phyloP scores from a whole-genome alignment of 768 basidiomycete species.

The Inosperma sp. region DNA sequence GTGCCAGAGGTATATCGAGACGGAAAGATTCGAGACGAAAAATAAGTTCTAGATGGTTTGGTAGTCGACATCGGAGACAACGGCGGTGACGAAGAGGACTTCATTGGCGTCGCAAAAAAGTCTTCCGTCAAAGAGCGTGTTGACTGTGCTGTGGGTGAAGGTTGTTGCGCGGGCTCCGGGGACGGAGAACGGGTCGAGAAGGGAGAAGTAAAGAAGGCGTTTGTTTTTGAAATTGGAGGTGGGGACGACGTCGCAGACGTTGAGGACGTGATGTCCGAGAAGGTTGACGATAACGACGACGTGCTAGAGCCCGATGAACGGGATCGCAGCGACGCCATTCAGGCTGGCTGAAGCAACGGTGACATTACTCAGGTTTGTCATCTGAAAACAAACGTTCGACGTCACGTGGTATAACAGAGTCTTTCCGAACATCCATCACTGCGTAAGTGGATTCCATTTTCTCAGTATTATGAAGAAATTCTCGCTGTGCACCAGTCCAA shows the following conservation, averaged over 20 bases:
- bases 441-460: background rate
- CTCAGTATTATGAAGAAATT: background rate
- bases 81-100: slow-evolving; percentile 21
- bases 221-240: slow-evolving; percentile 38
- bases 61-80: background rate
- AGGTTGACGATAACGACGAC: slow-evolving; percentile 9
- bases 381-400: background rate
- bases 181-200: slow-evolving; percentile 36
- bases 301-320: slow-evolving; percentile 11
- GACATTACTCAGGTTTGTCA: too few relatives aligned
- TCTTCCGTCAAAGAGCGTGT: slow-evolving; percentile 27
- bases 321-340: slow-evolving; percentile 4
- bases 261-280: slow-evolving; percentile 18
- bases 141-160: background rate
- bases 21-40: slow-evolving; percentile 36
- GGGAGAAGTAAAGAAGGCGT: slow-evolving; percentile 45
- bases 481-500: slow-evolving; percentile 11
- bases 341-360: background rate
- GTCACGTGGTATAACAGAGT: background rate
- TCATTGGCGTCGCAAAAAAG: slow-evolving; percentile 27
- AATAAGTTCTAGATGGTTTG: background rate
- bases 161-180: background rate
- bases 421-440: background rate
- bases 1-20: slow-evolving; percentile 34
- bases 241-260: slow-evolving; percentile 23